Evolutionary conservation across 1,284 basidiomycete genomes (phyloP).

Genomic region (Ceratobasidium sp.): DNA sequence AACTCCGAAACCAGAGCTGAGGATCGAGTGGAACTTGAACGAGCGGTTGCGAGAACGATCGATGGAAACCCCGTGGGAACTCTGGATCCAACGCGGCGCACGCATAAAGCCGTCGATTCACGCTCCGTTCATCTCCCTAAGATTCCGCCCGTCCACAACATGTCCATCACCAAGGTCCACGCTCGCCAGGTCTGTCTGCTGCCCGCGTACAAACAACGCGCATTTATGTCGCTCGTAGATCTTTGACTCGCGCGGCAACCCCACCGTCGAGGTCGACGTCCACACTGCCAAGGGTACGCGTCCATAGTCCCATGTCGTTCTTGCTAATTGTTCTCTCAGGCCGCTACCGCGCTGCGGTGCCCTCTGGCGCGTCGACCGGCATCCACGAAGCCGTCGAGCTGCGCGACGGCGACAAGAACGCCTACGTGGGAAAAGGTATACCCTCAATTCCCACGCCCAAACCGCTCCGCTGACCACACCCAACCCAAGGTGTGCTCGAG

Average conservation of each 20-base stretch:
- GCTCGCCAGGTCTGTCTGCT: slow-evolving; percentile 75
- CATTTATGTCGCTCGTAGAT: slow-evolving; percentile 62
- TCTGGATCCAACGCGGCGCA: background rate
- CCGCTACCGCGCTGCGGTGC: slow-evolving; percentile 92
- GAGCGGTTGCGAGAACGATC: slow-evolving; percentile 15
- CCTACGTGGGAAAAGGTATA: slow-evolving; percentile 94
- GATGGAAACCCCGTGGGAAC: slow-evolving; percentile 30
- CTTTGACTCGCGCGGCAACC: slow-evolving; percentile 96
- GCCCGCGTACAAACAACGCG: background rate
- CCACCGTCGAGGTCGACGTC: slow-evolving; percentile 95
- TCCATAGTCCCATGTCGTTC: slow-evolving; percentile 43
- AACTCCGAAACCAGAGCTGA: too few species aligned
- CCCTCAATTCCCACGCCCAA: slow-evolving; percentile 7
- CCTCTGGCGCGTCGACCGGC: slow-evolving; percentile 98
- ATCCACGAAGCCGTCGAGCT: slow-evolving; percentile 98
- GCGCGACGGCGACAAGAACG: slow-evolving; percentile 92
- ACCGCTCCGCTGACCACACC: slow-evolving; percentile 1
- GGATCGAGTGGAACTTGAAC: too few species aligned
- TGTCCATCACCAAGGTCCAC: slow-evolving; percentile 87
- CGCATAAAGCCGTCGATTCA: slow-evolving; percentile 33
- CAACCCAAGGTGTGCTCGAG: slow-evolving; percentile 84
- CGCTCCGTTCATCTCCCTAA: slow-evolving; percentile 1
- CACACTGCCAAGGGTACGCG: slow-evolving; percentile 79
- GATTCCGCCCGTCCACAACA: slow-evolving; percentile 53
- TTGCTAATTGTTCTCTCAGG: slow-evolving; percentile 59